A percentile compares a stretch with the other conserved stretches of the same genome.
Conservation (phyloP, 495 filamentous ascomycete species). For the Apiosordaria backusii region DNA sequence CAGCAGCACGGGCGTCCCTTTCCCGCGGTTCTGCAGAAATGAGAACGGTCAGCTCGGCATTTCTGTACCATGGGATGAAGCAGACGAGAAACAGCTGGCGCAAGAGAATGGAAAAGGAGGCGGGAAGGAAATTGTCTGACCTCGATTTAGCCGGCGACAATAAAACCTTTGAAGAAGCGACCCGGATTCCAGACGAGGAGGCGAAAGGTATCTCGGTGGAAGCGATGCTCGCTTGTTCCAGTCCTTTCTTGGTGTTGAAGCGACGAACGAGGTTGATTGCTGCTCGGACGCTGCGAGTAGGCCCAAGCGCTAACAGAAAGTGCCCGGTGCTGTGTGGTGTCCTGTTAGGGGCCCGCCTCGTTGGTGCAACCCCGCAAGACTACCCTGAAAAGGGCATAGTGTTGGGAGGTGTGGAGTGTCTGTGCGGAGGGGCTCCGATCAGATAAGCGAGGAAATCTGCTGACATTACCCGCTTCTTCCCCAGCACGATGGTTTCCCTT, state of each 20-base stretch:
- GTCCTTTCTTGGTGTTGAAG: not conserved
- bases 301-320: not conserved
- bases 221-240: not conserved
- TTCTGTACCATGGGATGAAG: not conserved
- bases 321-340: not conserved
- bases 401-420: not conserved
- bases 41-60: not conserved
- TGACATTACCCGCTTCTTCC: not conserved
- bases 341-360: not conserved
- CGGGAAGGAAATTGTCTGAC: not conserved
- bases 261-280: conserved; percentile 6
- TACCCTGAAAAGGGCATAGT: not conserved
- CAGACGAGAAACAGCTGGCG: not conserved
- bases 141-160: not conserved
- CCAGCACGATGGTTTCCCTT: not conserved
- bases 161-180: not conserved
- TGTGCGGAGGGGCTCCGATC: not conserved
- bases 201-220: not conserved
- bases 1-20: conserved; percentile 2
- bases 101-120: not conserved
- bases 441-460: conserved; percentile 2
- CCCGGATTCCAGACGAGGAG: conserved; percentile 2
- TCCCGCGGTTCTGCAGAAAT: not conserved
- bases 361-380: not conserved
- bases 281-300: not conserved